Conservation (phyloP, 192 early-diverging fungal genomes). For the Allomyces macrogynus region DNA sequence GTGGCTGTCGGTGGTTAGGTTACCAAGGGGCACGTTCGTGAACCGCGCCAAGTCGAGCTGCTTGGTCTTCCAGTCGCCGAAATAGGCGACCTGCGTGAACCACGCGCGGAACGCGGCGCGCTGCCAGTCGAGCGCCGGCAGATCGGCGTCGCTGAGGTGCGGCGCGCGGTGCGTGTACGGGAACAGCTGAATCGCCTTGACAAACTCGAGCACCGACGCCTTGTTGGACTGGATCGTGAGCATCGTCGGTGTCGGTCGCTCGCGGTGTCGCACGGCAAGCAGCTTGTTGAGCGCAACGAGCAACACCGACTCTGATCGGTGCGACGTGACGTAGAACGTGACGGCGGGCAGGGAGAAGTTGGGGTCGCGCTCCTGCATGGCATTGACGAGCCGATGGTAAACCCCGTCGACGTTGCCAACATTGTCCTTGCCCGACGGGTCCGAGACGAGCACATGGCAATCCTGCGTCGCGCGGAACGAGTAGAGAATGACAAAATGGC, state of each 20-base stretch:
- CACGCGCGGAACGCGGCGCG: constrained; percentile 41
- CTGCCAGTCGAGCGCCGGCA: constrained; percentile 78
- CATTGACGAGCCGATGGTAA: background rate
- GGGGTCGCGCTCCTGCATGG: too few species aligned
- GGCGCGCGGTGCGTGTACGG: constrained; percentile 49
- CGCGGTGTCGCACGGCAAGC: constrained; percentile 37
- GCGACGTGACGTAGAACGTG: constrained; percentile 25
- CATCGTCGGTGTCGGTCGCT: constrained; percentile 40
- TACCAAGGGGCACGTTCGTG: constrained; percentile 73
- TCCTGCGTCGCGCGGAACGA: background rate
- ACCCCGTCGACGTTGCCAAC: background rate
- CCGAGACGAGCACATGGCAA: background rate
- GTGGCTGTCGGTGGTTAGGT: constrained; percentile 58
- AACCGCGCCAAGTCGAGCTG: constrained; percentile 56
- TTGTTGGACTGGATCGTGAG: constrained; percentile 12
- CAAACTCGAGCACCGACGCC: background rate
- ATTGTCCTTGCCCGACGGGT: background rate
- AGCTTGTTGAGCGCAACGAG: constrained; percentile 32
- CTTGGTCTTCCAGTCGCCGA: constrained; percentile 53
- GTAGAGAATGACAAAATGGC: background rate
- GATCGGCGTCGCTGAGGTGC: constrained; percentile 42
- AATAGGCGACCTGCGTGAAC: constrained; percentile 50
- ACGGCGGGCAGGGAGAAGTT: background rate
- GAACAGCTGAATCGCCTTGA: constrained; percentile 31
- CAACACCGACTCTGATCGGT: constrained; percentile 25